Evolutionary conservation across 768 basidiomycete genomes (phyloP).

Genomic region (Rhodotorula toruloides): DNA sequence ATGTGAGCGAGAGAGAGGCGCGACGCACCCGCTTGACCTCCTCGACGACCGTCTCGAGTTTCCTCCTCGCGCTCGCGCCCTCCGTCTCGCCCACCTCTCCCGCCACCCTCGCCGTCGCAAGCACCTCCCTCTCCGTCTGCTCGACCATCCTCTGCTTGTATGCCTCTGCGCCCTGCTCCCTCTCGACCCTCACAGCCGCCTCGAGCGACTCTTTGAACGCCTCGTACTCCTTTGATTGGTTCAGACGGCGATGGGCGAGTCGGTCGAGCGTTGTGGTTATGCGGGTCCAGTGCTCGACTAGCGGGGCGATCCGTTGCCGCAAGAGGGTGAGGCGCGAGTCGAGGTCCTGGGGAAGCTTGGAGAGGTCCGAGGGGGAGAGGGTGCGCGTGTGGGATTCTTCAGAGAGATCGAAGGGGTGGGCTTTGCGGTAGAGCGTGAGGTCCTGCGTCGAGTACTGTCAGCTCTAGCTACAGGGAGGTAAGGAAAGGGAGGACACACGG

Average conservation of each 20-base stretch:
- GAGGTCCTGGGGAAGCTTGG: slow-evolving; percentile 85
- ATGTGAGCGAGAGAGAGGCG: neutral
- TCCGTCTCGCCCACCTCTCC: slow-evolving; percentile 43
- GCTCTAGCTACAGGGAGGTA: neutral
- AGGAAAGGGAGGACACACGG: neutral
- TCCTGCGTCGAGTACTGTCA: slow-evolving; percentile 49
- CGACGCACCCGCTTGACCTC: slow-evolving; percentile 41
- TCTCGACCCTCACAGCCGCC: slow-evolving; percentile 57
- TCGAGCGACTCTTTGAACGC: slow-evolving; percentile 67
- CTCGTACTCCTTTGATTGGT: slow-evolving; percentile 63
- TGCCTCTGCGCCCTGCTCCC: slow-evolving; percentile 6
- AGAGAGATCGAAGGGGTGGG: slow-evolving; percentile 66
- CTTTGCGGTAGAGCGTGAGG: slow-evolving; percentile 82
- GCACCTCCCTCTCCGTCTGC: slow-evolving; percentile 1
- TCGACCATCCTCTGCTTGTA: slow-evolving; percentile 22
- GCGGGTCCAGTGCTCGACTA: slow-evolving; percentile 88
- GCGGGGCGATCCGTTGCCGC: slow-evolving; percentile 46
- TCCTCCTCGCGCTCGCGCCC: slow-evolving; percentile 43
- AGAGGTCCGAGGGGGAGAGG: slow-evolving; percentile 54
- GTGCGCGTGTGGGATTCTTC: slow-evolving; percentile 65
- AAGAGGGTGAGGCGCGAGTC: slow-evolving; percentile 76
- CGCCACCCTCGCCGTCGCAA: slow-evolving; percentile 52
- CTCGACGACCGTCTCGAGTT: slow-evolving; percentile 37
- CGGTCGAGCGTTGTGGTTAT: slow-evolving; percentile 82
- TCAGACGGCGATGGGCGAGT: slow-evolving; percentile 80